A percentile compares a stretch with the other conserved stretches of the same genome.
Evolutionary conservation across 805 yeast species (phyloP).

Genomic region (Komagataella pseudopastoris): DNA sequence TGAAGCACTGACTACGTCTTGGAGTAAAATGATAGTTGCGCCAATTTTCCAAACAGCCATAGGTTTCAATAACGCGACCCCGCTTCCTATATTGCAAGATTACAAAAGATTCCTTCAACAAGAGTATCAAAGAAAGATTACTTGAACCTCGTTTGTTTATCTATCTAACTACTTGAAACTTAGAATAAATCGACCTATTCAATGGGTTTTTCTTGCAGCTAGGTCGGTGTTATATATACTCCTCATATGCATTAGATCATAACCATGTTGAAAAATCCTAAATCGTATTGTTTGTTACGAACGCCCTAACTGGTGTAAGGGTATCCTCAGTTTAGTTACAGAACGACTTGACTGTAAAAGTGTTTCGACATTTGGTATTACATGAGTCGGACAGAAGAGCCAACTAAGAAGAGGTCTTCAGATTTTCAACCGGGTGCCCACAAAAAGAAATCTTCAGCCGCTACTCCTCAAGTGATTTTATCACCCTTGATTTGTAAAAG

Average conservation of each 20-base stretch:
- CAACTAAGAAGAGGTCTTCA: constrained; percentile 25
- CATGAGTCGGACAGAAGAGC: constrained; percentile 1
- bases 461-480: constrained; percentile 11
- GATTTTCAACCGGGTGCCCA: constrained; percentile 14
- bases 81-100: not conserved
- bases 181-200: not conserved
- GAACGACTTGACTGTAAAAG: too few species aligned
- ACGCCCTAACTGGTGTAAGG: too few species aligned
- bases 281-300: too few species aligned
- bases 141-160: not conserved
- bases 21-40: constrained; percentile 15
- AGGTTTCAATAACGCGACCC: not conserved
- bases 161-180: not conserved
- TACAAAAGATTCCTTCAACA: not conserved
- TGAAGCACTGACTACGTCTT: constrained; percentile 3
- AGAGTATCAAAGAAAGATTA: not conserved
- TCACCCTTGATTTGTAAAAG: constrained; percentile 9
- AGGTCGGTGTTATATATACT: not conserved
- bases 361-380: not conserved
- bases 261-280: not conserved
- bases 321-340: too few species aligned
- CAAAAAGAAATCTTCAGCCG: constrained; percentile 17
- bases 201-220: not conserved
- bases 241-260: not conserved
- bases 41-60: not conserved